Percentiles rank a stretch among this genome's conserved stretches.
Conservation (phyloP, 495 filamentous ascomycete species). For the Cladorrhinum samala region DNA sequence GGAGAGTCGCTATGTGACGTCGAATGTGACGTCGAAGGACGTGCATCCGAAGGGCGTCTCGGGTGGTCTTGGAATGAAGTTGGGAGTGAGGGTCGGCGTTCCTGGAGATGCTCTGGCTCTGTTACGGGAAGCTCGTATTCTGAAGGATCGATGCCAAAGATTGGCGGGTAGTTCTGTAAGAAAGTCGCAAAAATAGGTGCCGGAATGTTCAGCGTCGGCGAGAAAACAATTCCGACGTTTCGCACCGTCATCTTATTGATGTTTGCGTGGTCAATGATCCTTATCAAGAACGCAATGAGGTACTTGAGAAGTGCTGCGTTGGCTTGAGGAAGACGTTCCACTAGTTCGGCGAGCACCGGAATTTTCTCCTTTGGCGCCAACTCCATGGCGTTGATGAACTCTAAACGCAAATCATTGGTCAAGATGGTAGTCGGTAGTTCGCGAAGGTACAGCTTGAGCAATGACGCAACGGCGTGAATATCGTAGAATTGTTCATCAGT, state of each 20-base stretch:
- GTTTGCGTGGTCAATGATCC: constrained; percentile 81
- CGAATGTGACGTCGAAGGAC: constrained; percentile 41
- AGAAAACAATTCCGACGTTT: constrained; percentile 97
- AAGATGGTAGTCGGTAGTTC: constrained; percentile 88
- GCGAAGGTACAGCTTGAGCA: constrained; percentile 89
- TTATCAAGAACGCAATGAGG: constrained; percentile 77
- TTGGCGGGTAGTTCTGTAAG: constrained; percentile 78
- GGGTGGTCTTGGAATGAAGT: constrained; percentile 21
- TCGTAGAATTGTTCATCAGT: constrained; percentile 83
- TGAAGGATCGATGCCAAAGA: constrained; percentile 69
- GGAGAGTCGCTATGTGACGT: constrained; percentile 39
- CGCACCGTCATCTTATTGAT: constrained; percentile 97
- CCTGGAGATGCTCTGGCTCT: constrained; percentile 18
- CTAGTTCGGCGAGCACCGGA: constrained; percentile 73
- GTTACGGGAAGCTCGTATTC: constrained; percentile 44
- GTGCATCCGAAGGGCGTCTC: constrained; percentile 25
- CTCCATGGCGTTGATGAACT: constrained; percentile 83
- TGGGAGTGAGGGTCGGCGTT: constrained; percentile 22
- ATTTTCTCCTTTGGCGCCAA: constrained; percentile 71
- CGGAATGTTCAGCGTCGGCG: constrained; percentile 95
- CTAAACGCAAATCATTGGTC: constrained; percentile 81
- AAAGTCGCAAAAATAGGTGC: constrained; percentile 91
- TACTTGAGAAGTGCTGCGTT: constrained; percentile 77
- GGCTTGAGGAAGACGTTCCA: constrained; percentile 71
- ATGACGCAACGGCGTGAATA: constrained; percentile 89